These are phyloP conservation scores for Clonostachys byssicola DNA, from an alignment of 2,329 filamentous ascomycete genomes.

Conservation along the genomic window DNA sequence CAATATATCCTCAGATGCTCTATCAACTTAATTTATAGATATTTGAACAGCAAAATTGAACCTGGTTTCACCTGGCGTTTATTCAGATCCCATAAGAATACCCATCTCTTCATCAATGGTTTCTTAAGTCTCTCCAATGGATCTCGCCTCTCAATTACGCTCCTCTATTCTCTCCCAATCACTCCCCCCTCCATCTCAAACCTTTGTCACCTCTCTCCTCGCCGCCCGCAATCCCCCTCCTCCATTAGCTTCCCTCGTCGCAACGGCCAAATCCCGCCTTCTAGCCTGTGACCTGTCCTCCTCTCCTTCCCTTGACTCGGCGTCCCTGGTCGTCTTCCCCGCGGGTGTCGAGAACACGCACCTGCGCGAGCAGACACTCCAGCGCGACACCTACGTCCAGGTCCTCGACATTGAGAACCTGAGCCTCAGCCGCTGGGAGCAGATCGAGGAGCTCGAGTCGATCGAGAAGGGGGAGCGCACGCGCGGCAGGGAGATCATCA, in stretches of 20 bases:
- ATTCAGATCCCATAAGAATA: no score
- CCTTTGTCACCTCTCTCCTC: constrained; percentile 64
- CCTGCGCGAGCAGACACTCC: constrained; percentile 44
- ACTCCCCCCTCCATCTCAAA: constrained; percentile 43
- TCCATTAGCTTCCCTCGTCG: constrained; percentile 67
- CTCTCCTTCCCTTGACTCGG: constrained; percentile 37
- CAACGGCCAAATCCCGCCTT: constrained; percentile 77
- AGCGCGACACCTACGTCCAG: constrained; percentile 68
- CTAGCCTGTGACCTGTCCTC: constrained; percentile 71
- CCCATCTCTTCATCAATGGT: no score
- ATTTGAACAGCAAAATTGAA: no score
- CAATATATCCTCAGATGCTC: no score
- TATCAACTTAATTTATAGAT: no score
- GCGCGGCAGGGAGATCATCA: constrained; percentile 76
- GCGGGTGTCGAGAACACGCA: neutral
- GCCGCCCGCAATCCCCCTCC: constrained; percentile 49
- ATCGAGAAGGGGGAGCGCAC: constrained; percentile 69
- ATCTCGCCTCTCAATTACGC: neutral
- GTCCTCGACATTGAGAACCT: constrained; percentile 86
- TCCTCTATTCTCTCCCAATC: constrained; percentile 1
- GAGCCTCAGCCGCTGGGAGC: constrained; percentile 74
- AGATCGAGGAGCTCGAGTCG: constrained; percentile 77
- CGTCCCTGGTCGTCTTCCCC: constrained; percentile 41
- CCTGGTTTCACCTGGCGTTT: no score
- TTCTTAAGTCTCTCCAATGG: no score